phyloP scores from a whole-genome alignment of 2,329 filamentous ascomycete species.

The Diaporthe sp. region DNA sequence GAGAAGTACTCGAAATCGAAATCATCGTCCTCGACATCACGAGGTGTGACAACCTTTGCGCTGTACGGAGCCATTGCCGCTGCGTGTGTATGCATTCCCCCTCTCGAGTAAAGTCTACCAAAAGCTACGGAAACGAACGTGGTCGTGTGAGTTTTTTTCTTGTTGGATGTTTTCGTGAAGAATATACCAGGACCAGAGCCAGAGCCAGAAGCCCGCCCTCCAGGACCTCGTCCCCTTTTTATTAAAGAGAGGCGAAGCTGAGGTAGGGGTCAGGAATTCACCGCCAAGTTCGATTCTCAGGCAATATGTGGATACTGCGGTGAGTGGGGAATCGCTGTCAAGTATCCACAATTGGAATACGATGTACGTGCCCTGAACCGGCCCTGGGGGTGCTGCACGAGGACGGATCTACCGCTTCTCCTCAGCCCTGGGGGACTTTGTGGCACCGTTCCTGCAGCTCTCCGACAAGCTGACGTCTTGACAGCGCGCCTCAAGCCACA shows the following conservation, averaged over 20 bases:
- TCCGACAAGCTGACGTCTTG: constrained; percentile 25
- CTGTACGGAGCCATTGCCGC: constrained; percentile 38
- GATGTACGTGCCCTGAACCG: constrained; percentile 30
- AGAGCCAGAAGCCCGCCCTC: constrained; percentile 17
- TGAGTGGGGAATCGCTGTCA: constrained; percentile 31
- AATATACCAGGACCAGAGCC: neutral
- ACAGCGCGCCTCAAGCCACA: constrained; percentile 12
- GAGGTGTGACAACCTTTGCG: constrained; percentile 32
- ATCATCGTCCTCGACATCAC: constrained; percentile 57
- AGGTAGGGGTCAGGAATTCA: constrained; percentile 37
- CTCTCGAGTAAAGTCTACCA: constrained; percentile 36
- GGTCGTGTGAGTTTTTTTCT: constrained; percentile 9
- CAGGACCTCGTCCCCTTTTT: constrained; percentile 35
- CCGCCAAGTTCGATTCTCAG: constrained; percentile 40
- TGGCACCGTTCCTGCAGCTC: constrained; percentile 24
- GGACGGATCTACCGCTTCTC: constrained; percentile 4
- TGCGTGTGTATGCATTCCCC: constrained; percentile 29
- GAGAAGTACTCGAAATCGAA: constrained; percentile 67
- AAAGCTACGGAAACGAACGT: constrained; percentile 40
- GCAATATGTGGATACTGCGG: constrained; percentile 39
- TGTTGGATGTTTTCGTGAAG: constrained; percentile 8
- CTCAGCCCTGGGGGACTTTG: constrained; percentile 26
- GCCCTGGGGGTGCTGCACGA: constrained; percentile 13
- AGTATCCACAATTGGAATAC: constrained; percentile 40
- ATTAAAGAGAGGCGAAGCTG: constrained; percentile 32